phyloP scores from a whole-genome alignment of 257 asterid genomes.

The Penstemon barbatus region DNA sequence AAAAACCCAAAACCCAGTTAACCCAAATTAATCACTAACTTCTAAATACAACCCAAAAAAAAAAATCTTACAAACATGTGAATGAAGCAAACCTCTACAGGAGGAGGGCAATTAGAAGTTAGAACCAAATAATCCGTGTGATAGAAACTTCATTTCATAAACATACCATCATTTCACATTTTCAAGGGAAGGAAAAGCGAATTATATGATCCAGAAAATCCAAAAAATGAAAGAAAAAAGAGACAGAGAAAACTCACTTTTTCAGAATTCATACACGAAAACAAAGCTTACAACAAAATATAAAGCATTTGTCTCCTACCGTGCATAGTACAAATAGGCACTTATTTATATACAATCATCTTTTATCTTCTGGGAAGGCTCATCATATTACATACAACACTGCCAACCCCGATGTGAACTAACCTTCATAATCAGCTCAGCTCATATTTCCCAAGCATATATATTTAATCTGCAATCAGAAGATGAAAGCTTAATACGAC shows the following conservation, averaged over 20 bases:
- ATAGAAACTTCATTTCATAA: too few relatives aligned
- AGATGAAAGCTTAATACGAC: neutral
- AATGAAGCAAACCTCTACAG: too few relatives aligned
- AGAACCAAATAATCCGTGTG: too few relatives aligned
- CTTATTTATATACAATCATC: constrained; percentile 43
- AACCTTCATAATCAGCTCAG: constrained; percentile 36
- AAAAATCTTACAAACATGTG: too few relatives aligned
- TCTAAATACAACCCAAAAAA: too few relatives aligned
- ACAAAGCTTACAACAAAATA: constrained; percentile 26
- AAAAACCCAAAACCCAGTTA: too few relatives aligned
- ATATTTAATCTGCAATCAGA: constrained; percentile 57
- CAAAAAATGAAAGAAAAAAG: constrained; percentile 13
- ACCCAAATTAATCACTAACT: too few relatives aligned
- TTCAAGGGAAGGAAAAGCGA: constrained; percentile 5
- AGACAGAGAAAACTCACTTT: constrained; percentile 3
- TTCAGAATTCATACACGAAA: constrained; percentile 29
- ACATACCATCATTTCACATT: too few relatives aligned
- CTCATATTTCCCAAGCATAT: constrained; percentile 73
- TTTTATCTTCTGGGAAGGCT: neutral
- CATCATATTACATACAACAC: constrained; percentile 30
- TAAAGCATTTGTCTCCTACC: constrained; percentile 35
- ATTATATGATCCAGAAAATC: neutral
- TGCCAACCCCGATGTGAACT: constrained; percentile 28
- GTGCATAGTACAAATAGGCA: constrained; percentile 41
- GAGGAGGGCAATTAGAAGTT: too few relatives aligned